Base-by-base conservation (phyloP, 2,329 filamentous ascomycete species). In the Mycosphaerella arachidis region DNA sequence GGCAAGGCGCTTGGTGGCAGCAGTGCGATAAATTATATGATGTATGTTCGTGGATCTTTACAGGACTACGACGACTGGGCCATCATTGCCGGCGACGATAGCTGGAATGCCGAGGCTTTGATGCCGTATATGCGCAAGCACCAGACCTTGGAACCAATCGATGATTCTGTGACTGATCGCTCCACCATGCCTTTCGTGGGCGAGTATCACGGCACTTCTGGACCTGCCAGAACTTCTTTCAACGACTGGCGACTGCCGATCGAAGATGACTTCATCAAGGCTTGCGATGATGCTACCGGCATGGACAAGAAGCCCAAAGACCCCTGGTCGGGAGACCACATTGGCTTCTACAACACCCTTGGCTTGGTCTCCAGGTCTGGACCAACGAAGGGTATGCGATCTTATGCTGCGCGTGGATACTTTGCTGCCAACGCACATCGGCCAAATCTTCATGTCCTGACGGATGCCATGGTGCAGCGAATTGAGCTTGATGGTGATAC, bases 21-120 rank as follows among this genome's bases (percentile, higher is more conserved):
- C 45, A 73, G 70, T n/a, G 73, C 72, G 1, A 75, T 78, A 52
- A 78, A 78, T 58, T 68, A 67, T 56, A 67, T 67, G 67, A 68
- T 68, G 67, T 68, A 79, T 72, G 76, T 76, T 27, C 77, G 79
- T 31, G 80, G 79, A 1, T 72, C 75, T 33, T 68, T 71, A 2
- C 66, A 69, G 6, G 79, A 82, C 63, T 83, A 78, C 61, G 74
- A 82, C 24, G 71, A 74, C 48, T 82, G 80, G 81, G 77, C 73
- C 1, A 66, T 72, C 33, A 64, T 73, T 2, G 71, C 76, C 0
- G 73, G 70, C 1, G 79, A 83, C 56, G 52, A 74, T 1, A 68
- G 72, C 2, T 84, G 81, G 74, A 75, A 74, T 60, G 81, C 79
- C 57, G 68, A 79, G 4, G 74, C 74, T 9, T 73, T 82, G 31